Conservation (phyloP, 345 rosid species). For the Psidium guajava region DNA sequence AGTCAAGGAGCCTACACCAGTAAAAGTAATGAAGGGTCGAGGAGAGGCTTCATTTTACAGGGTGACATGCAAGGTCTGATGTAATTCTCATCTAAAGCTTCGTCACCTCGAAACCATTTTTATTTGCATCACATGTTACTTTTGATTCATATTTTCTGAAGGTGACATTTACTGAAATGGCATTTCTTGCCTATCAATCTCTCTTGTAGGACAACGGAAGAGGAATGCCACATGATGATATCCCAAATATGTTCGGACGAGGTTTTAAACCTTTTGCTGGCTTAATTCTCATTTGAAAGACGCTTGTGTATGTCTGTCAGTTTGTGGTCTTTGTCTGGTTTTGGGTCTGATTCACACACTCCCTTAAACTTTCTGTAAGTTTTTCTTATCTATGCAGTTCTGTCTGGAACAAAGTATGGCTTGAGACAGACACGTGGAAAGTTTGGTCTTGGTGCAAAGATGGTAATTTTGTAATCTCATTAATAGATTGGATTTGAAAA, state of each 20-base stretch:
- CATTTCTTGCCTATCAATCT: not conserved
- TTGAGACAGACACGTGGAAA: constrained; percentile 97
- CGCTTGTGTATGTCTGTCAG: not conserved
- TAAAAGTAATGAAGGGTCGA: constrained; percentile 63
- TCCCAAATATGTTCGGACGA: constrained; percentile 97
- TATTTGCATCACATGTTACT: not conserved
- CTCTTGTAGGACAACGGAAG: constrained; percentile 74
- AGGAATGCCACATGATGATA: constrained; percentile 99
- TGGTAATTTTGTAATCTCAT: constrained; percentile 36
- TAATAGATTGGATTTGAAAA: not conserved
- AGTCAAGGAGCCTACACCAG: constrained; percentile 53
- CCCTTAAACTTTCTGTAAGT: not conserved
- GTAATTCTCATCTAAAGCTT: constrained; percentile 1
- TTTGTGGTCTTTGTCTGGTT: not conserved
- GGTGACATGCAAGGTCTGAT: constrained; percentile 87
- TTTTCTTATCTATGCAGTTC: constrained; percentile 37
- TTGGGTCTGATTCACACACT: not conserved
- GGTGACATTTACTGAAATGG: not conserved
- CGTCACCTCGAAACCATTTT: not conserved
- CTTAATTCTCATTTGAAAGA: not conserved
- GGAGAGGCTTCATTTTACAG: constrained; percentile 92
- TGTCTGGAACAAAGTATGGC: constrained; percentile 96
- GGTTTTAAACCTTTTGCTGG: constrained; percentile 22
- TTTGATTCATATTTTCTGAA: not conserved
- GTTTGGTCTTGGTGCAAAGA: constrained; percentile 98